Percentiles rank a stretch among this genome's conserved stretches.
phyloP scores from a whole-genome alignment of 768 basidiomycete species.

The Lactarius deliciosus region DNA sequence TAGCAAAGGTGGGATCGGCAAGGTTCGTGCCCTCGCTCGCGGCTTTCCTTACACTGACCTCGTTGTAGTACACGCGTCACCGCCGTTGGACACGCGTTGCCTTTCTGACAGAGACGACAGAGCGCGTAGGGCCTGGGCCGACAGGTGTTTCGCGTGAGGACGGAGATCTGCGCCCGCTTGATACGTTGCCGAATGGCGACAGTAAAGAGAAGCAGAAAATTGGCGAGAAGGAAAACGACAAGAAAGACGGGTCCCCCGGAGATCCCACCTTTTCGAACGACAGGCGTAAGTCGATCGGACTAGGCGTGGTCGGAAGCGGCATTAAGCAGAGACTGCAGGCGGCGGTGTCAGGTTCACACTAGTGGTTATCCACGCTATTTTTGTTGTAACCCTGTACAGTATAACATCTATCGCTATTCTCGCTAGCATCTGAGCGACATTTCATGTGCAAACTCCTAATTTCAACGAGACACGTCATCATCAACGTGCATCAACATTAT shows the following conservation, averaged over 20 bases:
- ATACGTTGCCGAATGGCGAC: neutral
- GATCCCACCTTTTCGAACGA: neutral
- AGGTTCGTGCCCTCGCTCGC: conserved; percentile 44
- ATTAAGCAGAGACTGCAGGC: conserved; percentile 24
- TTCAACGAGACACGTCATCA: too few species aligned
- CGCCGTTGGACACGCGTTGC: conserved; percentile 87
- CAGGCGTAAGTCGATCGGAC: conserved; percentile 2
- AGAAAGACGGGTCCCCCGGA: neutral
- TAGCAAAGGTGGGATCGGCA: conserved; percentile 80
- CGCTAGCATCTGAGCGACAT: neutral
- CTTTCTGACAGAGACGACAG: conserved; percentile 68
- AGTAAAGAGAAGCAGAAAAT: conserved; percentile 6
- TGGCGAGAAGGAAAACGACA: conserved; percentile 8
- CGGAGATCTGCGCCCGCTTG: conserved; percentile 17
- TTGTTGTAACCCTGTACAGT: neutral
- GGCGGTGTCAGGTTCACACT: conserved; percentile 21
- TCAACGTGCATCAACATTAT: neutral
- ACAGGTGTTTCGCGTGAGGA: conserved; percentile 33
- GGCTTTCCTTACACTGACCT: neutral
- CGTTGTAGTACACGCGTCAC: conserved; percentile 74
- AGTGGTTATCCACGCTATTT: neutral
- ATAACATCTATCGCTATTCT: neutral
- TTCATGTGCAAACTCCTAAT: too few species aligned
- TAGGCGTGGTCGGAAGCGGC: conserved; percentile 22
- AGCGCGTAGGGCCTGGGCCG: conserved; percentile 45